These are phyloP conservation scores for Arbutus unedo DNA, from an alignment of 148 eudicot species.

Conservation along the genomic window DNA sequence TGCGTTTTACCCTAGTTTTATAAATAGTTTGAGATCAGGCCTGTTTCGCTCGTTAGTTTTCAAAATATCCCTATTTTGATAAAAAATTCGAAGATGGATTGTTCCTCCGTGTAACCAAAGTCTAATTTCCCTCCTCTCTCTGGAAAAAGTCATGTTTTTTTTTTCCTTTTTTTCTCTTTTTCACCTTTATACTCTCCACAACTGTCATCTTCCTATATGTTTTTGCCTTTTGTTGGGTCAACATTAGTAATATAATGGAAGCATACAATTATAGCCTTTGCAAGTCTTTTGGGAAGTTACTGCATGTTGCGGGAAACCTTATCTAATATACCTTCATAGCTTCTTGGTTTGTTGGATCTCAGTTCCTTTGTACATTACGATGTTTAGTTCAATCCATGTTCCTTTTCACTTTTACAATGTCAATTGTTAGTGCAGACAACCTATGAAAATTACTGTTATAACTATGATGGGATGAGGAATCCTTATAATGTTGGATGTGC, in stretches of 20 bases:
- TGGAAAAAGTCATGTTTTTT: too few species aligned
- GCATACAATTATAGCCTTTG: conserved; percentile 18
- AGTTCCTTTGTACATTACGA: conserved; percentile 4
- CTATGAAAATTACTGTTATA: conserved; percentile 33
- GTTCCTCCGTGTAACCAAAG: too few species aligned
- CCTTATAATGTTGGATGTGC: conserved; percentile 29
- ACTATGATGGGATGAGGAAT: conserved; percentile 29
- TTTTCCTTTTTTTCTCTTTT: too few species aligned
- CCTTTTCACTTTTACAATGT: neutral
- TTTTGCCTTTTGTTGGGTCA: conserved; percentile 32
- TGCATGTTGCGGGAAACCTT: conserved; percentile 32
- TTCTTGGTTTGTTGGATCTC: conserved; percentile 47
- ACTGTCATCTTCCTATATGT: conserved; percentile 40
- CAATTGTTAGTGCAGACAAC: conserved; percentile 28
- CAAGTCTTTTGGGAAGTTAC: conserved; percentile 33
- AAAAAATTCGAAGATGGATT: too few species aligned
- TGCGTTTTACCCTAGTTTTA: too few species aligned
- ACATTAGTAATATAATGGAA: conserved; percentile 22
- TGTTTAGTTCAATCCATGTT: neutral
- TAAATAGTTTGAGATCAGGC: too few species aligned
- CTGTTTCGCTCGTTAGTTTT: too few species aligned
- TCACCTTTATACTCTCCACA: conserved; percentile 42
- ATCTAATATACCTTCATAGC: conserved; percentile 33
- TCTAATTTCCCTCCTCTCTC: too few species aligned
- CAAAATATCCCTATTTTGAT: too few species aligned